A percentile compares a stretch with the other conserved stretches of the same genome.
phyloP scores from a whole-genome alignment of 257 asterid species.

The Catharanthus roseus region DNA sequence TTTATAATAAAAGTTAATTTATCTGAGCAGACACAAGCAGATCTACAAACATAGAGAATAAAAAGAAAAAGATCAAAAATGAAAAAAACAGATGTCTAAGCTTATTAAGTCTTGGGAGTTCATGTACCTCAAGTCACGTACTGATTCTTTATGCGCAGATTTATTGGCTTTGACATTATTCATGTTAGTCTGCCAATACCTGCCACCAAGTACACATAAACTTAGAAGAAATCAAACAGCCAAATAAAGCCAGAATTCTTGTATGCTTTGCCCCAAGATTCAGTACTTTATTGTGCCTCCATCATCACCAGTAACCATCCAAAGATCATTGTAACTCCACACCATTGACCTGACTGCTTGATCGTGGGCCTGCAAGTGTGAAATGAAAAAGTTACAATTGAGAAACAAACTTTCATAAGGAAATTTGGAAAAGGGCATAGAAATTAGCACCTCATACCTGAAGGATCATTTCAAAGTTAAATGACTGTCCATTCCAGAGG shows the following conservation, averaged over 20 bases:
- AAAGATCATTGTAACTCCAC: conserved; percentile 97
- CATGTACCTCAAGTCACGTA: conserved; percentile 84
- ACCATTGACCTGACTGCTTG: conserved; percentile 98
- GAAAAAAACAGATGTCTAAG: background rate
- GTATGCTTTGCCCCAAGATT: conserved; percentile 9
- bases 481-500: conserved; percentile 97
- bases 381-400: background rate
- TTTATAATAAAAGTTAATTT: background rate
- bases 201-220: conserved; percentile 34
- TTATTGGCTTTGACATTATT: conserved; percentile 95
- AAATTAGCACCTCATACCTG: conserved; percentile 52
- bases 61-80: too few relatives aligned
- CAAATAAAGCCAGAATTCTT: conserved; percentile 7
- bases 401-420: background rate
- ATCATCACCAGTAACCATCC: conserved; percentile 99
- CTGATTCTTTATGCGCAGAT: conserved; percentile 92
- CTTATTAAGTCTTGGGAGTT: background rate
- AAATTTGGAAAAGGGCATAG: background rate
- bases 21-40: background rate
- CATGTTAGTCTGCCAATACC: conserved; percentile 99
- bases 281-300: conserved; percentile 90
- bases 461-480: conserved; percentile 95
- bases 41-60: background rate
- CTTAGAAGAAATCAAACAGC: conserved; percentile 15
- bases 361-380: conserved; percentile 82